Base-by-base conservation (phyloP, 768 basidiomycete species). In the Crepidotus variabilis region DNA sequence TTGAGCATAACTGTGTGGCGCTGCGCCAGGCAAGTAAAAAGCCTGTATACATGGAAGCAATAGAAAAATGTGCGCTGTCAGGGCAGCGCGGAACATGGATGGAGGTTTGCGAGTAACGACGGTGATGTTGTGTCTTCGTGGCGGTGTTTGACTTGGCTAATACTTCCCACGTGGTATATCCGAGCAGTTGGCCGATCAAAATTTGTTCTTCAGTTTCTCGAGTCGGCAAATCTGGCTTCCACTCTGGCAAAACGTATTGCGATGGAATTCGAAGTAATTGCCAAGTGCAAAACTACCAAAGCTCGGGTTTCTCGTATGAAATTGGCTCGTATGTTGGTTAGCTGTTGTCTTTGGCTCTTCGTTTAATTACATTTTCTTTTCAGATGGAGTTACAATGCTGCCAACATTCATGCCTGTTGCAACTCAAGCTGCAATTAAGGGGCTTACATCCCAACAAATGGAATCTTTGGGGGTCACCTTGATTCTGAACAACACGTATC, bases 351-450 rank as follows among this genome's bases (percentile, higher is more conserved):
- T 54, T 32, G 23, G 39, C 0, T 13, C 9, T 6, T 47, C 34
- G 13, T 21, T 8, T 32, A 14, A 43, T 16, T 22, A 47, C 28
- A 22, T 20, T 23, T 56, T 22, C 51, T 55, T 47, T 22, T 11
- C 57, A 92, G 90, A 93, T 74, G 91, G 90, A 8, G 73, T 80
- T 36, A 94, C 92, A 1, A 83, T 88, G 78, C 74, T 94, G 18
- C 92, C 92, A 1, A 92, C 92, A 0, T 95, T 95, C 64, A 95
- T 94, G 93, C 93, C 92, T 2, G 92, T 94, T 8, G 92, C 92
- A 2, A 95, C 93, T 3, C 93, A 95, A 67, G 92, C 88, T 16
- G 89, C 92, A 6, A 92, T 95, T 66, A 96, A 96, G 71, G 92
- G 92, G 2, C 72, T 95, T n/a, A 92, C 92, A 5, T 72, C 90